Evolutionary conservation across 225 moss, liverwort and hornwort species (phyloP), one percentile per base, ranked within the genome.

Genomic region (Sphagnum tenellum): DNA sequence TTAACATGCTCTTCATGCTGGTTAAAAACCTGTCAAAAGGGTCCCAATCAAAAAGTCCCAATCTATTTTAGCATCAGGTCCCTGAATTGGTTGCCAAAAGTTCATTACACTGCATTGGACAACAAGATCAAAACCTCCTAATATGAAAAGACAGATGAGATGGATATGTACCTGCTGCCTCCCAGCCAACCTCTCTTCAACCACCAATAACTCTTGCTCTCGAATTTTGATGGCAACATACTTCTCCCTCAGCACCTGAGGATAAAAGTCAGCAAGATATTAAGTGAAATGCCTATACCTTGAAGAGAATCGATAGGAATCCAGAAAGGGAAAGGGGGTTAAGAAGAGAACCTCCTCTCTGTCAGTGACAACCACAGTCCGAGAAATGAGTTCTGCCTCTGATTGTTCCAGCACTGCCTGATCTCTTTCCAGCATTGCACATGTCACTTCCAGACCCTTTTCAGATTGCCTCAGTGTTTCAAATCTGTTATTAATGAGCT

Each of bases 131-230:
- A 8, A 8, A 8, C 55, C 8, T 55, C 55, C 8, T 8, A 8
- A 55, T 55, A 55, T 55, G 70, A 61, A 77, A 81, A 13, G 9
- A 65, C 10, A 7, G 54, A 11, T 55, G 11, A 55, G 8, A 11
- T 55, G 54, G 8, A 8, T 50, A 14, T 14, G 61, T 74, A 82
- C 96, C 88, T 63, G 75, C 64, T 83, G 77, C 68, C 85, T 78
- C 67, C 66, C 70, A 13, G 77, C 70, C 47, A 98, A 74, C 64
- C 74, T 86, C 69, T 98, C 85, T 74, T 93, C 87, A 7, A 69
- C 65, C 11, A 93, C 71, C 3, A 83, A 45, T 45, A 85, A 76
- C 44, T 87, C 86, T 67, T 90, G 88, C 65, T 89, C 90, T 67
- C 83, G 92, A 66, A 78, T 87, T 48, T 77, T 63, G 3, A 82